Percentiles rank a stretch among this genome's conserved stretches.
Conservation (phyloP, 2,329 filamentous ascomycete species). For the Clonostachys byssicola region DNA sequence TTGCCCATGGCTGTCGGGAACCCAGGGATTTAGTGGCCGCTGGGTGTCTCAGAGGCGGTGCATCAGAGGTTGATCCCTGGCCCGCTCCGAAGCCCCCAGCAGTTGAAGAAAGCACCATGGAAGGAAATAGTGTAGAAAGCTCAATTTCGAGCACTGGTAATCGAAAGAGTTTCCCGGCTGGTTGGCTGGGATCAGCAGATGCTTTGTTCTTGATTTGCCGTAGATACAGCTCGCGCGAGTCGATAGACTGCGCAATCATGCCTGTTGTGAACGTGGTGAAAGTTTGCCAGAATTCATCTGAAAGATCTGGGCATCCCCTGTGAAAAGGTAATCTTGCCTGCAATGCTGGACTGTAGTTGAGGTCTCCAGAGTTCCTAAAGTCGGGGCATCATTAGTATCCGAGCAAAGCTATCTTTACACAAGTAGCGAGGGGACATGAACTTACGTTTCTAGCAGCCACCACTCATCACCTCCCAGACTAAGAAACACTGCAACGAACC, state of each 20-base stretch:
- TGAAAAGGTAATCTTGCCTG: conserved; percentile 37
- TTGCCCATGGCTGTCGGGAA: conserved; percentile 46
- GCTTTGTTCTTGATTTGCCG: conserved; percentile 36
- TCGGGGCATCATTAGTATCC: too few relatives aligned
- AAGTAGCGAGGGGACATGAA: conserved; percentile 5
- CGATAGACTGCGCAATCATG: conserved; percentile 45
- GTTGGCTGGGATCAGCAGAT: conserved; percentile 30
- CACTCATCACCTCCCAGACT: conserved; percentile 72
- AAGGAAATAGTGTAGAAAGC: conserved; percentile 39
- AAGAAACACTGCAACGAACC: conserved; percentile 69
- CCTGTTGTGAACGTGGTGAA: conserved; percentile 44
- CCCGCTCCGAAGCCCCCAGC: neutral
- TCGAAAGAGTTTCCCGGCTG: conserved; percentile 17
- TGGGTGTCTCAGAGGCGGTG: neutral
- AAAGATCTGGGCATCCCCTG: conserved; percentile 36
- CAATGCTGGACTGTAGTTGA: conserved; percentile 7
- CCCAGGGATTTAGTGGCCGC: conserved; percentile 9
- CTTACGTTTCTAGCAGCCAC: conserved; percentile 69
- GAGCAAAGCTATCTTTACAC: too few relatives aligned
- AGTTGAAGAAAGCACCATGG: conserved; percentile 17
- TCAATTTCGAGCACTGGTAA: conserved; percentile 43
- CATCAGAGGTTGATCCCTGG: neutral
- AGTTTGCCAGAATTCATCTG: conserved; percentile 46
- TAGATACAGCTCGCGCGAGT: conserved; percentile 41
- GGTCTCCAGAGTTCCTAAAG: too few relatives aligned